A percentile compares a stretch with the other conserved stretches of the same genome.
Conservation (phyloP, 1,284 basidiomycete species). For the Apiotrichum brassicae region DNA sequence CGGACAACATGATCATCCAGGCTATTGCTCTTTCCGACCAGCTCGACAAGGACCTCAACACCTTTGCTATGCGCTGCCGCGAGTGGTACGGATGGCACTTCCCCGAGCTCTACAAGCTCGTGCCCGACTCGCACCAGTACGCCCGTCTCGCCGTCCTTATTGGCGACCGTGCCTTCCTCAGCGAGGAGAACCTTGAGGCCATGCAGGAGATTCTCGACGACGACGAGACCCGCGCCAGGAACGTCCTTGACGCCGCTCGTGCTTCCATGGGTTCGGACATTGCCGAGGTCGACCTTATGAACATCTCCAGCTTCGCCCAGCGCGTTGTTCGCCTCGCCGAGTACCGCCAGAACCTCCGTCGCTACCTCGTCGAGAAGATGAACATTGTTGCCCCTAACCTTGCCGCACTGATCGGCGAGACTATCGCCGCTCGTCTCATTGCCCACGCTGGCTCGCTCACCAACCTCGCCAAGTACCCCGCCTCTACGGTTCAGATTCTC, state of each 20-base stretch:
- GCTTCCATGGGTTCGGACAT: constrained; percentile 94
- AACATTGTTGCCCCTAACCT: constrained; percentile 93
- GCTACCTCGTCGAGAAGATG: constrained; percentile 96
- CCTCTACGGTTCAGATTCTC: constrained; percentile 95
- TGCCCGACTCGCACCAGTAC: constrained; percentile 93
- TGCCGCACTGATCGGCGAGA: constrained; percentile 88
- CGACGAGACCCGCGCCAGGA: constrained; percentile 80
- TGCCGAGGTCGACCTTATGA: constrained; percentile 89
- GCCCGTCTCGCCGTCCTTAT: constrained; percentile 83
- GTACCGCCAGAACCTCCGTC: constrained; percentile 85
- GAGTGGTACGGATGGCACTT: constrained; percentile 99
- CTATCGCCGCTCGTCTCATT: constrained; percentile 91
- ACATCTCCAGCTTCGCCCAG: constrained; percentile 87
- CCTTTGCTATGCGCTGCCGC: constrained; percentile 95
- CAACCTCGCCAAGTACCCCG: constrained; percentile 96
- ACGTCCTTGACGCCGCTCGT: constrained; percentile 87
- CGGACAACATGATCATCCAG: constrained; percentile 99
- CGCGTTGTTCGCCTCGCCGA: constrained; percentile 88
- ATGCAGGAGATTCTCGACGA: constrained; percentile 79
- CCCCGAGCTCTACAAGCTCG: constrained; percentile 90
- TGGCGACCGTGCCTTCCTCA: constrained; percentile 66
- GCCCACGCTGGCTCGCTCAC: constrained; percentile 96
- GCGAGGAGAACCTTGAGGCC: constrained; percentile 65
- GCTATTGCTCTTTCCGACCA: constrained; percentile 97
- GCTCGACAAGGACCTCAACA: constrained; percentile 99